Base-by-base conservation (phyloP, 345 rosid species). In the Sonneratia caseolaris region DNA sequence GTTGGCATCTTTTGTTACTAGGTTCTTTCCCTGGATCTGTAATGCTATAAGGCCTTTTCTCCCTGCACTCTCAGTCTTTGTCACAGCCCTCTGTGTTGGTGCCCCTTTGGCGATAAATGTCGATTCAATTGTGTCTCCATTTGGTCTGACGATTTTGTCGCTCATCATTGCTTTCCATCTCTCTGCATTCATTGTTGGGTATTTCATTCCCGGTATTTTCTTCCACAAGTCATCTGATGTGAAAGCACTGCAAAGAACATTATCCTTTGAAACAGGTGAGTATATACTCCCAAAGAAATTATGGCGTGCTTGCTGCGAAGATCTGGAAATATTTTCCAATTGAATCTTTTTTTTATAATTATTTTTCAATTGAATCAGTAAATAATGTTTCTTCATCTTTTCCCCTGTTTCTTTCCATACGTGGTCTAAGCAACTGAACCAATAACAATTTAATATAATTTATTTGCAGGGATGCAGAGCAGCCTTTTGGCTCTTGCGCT, bases 401-500 rank as follows among this genome's bases (percentile, higher is more conserved):
- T 12, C 7, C 64, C 38, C 22, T 22, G 12, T 22, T 61, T 61
- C 15, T 61, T 11, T n/a, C 3, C 12, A 0, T n/a, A n/a, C 64
- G 7, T n/a, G 35, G 32, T 6, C 64, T n/a, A 22, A 5, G 27
- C 64, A 57, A 2, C 64, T 57, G 2, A 9, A 57, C 64, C n/a
- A 18, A n/a, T 57, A 22, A 57, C 64, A 8, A n/a, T 64, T 80
- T 32, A 72, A 27, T 49, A 61, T 66, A 61, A 56, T 47, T 47
- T 66, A 22, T 76, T 70, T 70, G 57, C 80, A 93, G 98, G 98
- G 69, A 94, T 94, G 98, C 98, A 94, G 79, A 94, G 98, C 84
- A 94, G 98, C 76, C 98, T 91, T 77, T 75, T 91, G 62, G 98
- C 96, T 40, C 90, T 94, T 43, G 89, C 98, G 7, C 88, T 94